Evolutionary conservation across 139 green algal species (phyloP).

Genomic region (Nannochloris sp.): DNA sequence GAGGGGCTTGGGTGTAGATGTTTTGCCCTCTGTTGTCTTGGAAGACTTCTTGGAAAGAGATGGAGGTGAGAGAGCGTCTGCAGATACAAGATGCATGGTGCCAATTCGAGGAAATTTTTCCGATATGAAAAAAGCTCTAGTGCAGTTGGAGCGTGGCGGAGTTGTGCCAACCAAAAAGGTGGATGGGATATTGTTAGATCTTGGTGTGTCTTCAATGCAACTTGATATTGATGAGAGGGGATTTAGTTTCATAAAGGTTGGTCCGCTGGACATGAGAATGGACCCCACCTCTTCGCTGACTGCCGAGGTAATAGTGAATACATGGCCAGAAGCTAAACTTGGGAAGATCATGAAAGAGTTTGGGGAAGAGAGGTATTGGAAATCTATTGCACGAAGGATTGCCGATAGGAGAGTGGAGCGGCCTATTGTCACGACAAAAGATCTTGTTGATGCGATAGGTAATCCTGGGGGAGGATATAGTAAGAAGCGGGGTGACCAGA

Average conservation of each 20-base stretch:
- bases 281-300: constrained; percentile 40
- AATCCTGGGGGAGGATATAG: constrained; percentile 23
- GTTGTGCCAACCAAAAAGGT: background rate
- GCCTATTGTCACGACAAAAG: constrained; percentile 60
- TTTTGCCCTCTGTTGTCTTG: constrained; percentile 5
- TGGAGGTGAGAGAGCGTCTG: background rate
- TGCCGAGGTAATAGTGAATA: constrained; percentile 80
- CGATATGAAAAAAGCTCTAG: constrained; percentile 16
- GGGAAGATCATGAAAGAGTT: constrained; percentile 78
- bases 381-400: constrained; percentile 52
- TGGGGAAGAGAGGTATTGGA: constrained; percentile 86
- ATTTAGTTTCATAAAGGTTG: constrained; percentile 75
- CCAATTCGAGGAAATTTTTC: constrained; percentile 26
- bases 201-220: constrained; percentile 97
- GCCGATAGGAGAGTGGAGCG: constrained; percentile 35
- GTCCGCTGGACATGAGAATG: constrained; percentile 91
- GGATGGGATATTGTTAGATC: constrained; percentile 86
- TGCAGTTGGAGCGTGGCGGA: background rate
- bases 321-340: constrained; percentile 71
- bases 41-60: background rate
- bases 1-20: background rate
- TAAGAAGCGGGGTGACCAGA: background rate
- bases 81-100: background rate
- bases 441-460: constrained; percentile 57
- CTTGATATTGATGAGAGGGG: constrained; percentile 72